Conservation (phyloP, 371 early-diverging fungal species). For the Mucor ambiguus region DNA sequence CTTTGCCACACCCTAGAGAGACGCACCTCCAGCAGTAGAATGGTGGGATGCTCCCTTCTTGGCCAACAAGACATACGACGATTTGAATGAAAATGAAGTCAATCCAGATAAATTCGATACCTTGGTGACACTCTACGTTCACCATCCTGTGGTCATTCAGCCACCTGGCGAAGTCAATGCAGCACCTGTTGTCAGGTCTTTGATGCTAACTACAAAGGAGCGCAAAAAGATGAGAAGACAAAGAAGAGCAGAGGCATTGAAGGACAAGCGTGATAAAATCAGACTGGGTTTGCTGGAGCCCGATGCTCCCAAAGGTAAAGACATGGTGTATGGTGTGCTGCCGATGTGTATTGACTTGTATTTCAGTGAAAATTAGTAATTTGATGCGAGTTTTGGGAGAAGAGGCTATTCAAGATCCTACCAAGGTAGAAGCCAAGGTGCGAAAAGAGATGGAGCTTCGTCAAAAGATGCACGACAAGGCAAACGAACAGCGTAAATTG, state of each 20-base stretch:
- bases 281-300: slow-evolving; percentile 92
- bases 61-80: slow-evolving; percentile 71
- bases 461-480: slow-evolving; percentile 77
- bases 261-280: slow-evolving; percentile 94
- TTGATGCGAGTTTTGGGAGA: slow-evolving; percentile 92
- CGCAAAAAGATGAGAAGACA: slow-evolving; percentile 92
- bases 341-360: neutral
- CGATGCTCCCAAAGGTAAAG: slow-evolving; percentile 80
- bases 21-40: slow-evolving; percentile 83
- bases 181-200: slow-evolving; percentile 65
- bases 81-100: slow-evolving; percentile 45
- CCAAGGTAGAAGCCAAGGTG: slow-evolving; percentile 88
- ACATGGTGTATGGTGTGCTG: neutral
- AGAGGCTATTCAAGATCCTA: slow-evolving; percentile 93
- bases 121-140: slow-evolving; percentile 80
- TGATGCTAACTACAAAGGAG: slow-evolving; percentile 93
- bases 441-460: slow-evolving; percentile 85
- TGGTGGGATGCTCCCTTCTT: slow-evolving; percentile 97
- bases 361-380: slow-evolving; percentile 82
- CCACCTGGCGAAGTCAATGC: slow-evolving; percentile 73
- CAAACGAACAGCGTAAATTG: slow-evolving; percentile 82
- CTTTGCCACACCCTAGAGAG: slow-evolving; percentile 36
- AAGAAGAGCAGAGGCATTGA: slow-evolving; percentile 79
- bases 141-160: slow-evolving; percentile 91
- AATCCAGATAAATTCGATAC: slow-evolving; percentile 51